Conservation (phyloP, 257 asterid species). For the Ajuga chamaepitys region DNA sequence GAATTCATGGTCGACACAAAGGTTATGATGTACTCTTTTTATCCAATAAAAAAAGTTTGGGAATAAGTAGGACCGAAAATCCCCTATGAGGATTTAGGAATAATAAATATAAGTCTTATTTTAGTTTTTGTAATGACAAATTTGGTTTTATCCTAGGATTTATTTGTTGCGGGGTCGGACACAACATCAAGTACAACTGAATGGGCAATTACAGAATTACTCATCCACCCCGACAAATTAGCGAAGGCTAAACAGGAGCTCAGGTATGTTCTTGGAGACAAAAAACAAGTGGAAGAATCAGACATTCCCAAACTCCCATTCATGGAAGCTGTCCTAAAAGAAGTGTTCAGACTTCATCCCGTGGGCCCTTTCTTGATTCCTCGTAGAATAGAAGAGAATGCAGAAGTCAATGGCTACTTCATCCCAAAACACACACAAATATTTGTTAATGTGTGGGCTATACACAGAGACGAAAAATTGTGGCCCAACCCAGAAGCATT, state of each 20-base stretch:
- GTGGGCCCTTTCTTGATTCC: not conserved
- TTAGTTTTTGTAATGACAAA: no score
- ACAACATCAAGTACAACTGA: not conserved
- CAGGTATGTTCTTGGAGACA: not conserved
- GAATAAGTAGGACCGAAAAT: no score
- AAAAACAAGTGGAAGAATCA: not conserved
- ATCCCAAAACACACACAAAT: not conserved
- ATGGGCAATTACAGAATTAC: constrained; percentile 31
- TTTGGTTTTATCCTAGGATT: not conserved
- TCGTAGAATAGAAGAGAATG: not conserved
- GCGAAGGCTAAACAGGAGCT: constrained; percentile 1
- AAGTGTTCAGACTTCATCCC: not conserved
- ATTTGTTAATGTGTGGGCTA: not conserved
- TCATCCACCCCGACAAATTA: constrained; percentile 10
- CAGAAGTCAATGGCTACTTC: not conserved
- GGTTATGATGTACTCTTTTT: no score
- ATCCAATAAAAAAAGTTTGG: no score
- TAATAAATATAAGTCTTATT: no score
- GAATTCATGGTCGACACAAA: no score
- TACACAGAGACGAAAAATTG: not conserved
- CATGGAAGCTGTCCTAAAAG: not conserved
- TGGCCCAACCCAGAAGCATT: not conserved
- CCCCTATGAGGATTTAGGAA: no score
- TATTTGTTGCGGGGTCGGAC: not conserved
- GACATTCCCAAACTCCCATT: not conserved